A percentile compares a stretch with the other conserved stretches of the same genome.
phyloP scores from a whole-genome alignment of 495 filamentous ascomycete species.

The Usnea hakonensis region DNA sequence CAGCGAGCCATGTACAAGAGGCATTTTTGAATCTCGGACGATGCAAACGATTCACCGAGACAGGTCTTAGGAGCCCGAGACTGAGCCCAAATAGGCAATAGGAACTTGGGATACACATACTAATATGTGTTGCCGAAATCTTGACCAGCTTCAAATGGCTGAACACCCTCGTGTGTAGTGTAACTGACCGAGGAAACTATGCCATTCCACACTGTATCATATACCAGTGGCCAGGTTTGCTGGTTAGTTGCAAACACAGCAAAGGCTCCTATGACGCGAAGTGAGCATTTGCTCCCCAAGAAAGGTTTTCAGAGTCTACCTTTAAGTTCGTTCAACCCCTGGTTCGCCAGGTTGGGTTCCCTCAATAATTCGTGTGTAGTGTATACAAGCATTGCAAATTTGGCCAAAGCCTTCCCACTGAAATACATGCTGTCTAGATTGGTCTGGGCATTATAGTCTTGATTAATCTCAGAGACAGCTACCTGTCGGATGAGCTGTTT shows the following conservation, averaged over 20 bases:
- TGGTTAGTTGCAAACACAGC: conserved; percentile 66
- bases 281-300: too few species aligned
- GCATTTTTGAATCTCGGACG: too few species aligned
- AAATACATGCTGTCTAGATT: conserved; percentile 91
- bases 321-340: conserved; percentile 62
- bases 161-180: too few species aligned
- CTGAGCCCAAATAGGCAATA: too few species aligned
- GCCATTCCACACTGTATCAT: conserved; percentile 79
- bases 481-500: conserved; percentile 48
- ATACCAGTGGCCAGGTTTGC: conserved; percentile 71
- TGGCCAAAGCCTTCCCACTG: conserved; percentile 83
- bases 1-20: too few species aligned
- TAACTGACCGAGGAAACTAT: conserved; percentile 77
- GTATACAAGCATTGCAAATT: conserved; percentile 71
- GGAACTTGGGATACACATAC: too few species aligned
- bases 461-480: conserved; percentile 57
- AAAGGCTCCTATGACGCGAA: too few species aligned
- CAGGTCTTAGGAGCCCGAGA: too few species aligned
- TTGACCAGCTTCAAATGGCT: conserved; percentile 53
- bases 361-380: conserved; percentile 58
- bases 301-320: too few species aligned
- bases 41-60: too few species aligned
- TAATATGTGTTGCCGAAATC: conserved; percentile 84
- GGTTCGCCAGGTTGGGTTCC: conserved; percentile 49
- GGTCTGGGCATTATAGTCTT: conserved; percentile 62